These are phyloP conservation scores for Aspergillus piperis DNA, from an alignment of 2,329 filamentous ascomycete species.

Conservation along the genomic window DNA sequence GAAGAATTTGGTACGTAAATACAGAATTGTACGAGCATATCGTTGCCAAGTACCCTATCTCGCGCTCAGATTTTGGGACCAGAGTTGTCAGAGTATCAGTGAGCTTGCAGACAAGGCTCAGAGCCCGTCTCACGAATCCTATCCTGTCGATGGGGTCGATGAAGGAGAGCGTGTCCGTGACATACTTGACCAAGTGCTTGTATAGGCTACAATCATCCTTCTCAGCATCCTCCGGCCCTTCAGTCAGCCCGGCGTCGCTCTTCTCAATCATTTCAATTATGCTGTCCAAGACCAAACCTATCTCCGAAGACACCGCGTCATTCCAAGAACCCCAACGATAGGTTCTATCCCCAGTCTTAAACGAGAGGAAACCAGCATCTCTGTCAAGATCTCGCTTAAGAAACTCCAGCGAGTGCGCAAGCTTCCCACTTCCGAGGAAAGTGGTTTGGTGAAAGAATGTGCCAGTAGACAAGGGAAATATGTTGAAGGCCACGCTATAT, in stretches of 20 bases:
- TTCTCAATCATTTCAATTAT: constrained; percentile 31
- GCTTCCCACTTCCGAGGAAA: constrained; percentile 60
- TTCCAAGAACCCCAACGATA: constrained; percentile 58
- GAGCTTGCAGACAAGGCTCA: constrained; percentile 41
- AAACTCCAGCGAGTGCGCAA: constrained; percentile 49
- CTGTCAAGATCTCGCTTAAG: constrained; percentile 47
- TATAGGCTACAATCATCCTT: constrained; percentile 25
- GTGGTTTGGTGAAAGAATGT: constrained; percentile 59
- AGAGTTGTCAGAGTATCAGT: constrained; percentile 35
- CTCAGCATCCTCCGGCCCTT: constrained; percentile 12
- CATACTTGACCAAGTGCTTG: constrained; percentile 52
- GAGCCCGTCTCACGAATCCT: constrained; percentile 45
- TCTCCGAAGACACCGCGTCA: constrained; percentile 54
- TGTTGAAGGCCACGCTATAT: constrained; percentile 57
- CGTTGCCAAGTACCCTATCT: constrained; percentile 23
- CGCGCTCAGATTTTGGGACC: constrained; percentile 17
- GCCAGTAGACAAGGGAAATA: constrained; percentile 51
- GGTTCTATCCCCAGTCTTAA: constrained; percentile 38
- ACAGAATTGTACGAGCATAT: constrained; percentile 36
- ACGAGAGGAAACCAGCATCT: constrained; percentile 38
- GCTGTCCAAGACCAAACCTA: constrained; percentile 40
- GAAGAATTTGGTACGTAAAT: constrained; percentile 42
- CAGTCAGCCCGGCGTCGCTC: constrained; percentile 4
- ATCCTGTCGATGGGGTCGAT: constrained; percentile 56
- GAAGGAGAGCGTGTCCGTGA: constrained; percentile 53